A percentile compares a stretch with the other conserved stretches of the same genome.
Evolutionary conservation across 2,329 filamentous ascomycete species (phyloP).

Genomic region (Leptodontidium sp.): DNA sequence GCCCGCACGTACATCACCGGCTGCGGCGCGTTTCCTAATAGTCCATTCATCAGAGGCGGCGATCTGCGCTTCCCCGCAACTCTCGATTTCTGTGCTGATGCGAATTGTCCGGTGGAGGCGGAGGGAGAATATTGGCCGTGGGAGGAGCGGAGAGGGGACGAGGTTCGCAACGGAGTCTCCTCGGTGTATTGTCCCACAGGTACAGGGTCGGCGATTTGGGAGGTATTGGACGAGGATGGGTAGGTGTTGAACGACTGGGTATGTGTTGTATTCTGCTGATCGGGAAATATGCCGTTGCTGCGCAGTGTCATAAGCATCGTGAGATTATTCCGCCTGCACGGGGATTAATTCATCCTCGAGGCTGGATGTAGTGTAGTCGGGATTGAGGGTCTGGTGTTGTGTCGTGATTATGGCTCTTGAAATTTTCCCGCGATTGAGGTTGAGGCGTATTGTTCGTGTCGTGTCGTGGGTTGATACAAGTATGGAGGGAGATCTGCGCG

Average conservation of each 20-base stretch:
- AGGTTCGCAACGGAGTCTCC: constrained; percentile 30
- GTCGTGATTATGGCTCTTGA: constrained; percentile 15
- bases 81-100: constrained; percentile 32
- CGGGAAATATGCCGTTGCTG: constrained; percentile 44
- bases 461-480: not conserved
- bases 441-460: constrained; percentile 8
- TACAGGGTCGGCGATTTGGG: constrained; percentile 33
- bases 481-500: constrained; percentile 6
- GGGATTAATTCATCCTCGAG: constrained; percentile 38
- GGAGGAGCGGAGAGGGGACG: constrained; percentile 29
- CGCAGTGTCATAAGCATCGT: constrained; percentile 62
- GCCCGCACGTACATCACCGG: constrained; percentile 91
- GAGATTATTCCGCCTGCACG: constrained; percentile 41
- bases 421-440: constrained; percentile 20
- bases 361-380: not conserved
- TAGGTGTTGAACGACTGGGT: constrained; percentile 38
- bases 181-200: constrained; percentile 33
- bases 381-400: not conserved
- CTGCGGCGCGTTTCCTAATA: constrained; percentile 65
- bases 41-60: constrained; percentile 63
- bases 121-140: constrained; percentile 32
- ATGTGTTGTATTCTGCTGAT: constrained; percentile 37
- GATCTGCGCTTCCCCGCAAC: constrained; percentile 40
- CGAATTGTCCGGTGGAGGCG: constrained; percentile 25
- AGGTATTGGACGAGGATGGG: constrained; percentile 21